phyloP scores from a whole-genome alignment of 2,329 filamentous ascomycete species.

The Venturia asperata region DNA sequence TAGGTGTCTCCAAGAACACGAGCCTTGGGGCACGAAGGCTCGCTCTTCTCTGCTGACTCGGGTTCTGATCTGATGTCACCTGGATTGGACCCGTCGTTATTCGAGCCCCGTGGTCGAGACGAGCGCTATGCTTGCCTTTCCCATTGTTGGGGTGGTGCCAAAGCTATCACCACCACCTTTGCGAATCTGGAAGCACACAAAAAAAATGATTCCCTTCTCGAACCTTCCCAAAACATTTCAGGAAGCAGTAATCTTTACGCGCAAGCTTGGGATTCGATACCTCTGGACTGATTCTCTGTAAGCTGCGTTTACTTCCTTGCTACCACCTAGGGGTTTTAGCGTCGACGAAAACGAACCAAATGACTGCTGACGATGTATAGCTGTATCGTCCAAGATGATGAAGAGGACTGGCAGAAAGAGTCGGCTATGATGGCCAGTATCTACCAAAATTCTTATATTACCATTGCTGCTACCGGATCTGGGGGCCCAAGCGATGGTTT shows the following conservation, averaged over 20 bases:
- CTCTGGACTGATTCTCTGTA: conserved; percentile 32
- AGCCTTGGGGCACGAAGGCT: not conserved
- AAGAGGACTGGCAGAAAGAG: conserved; percentile 26
- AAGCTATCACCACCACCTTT: conserved; percentile 18
- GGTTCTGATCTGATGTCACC: not conserved
- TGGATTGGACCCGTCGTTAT: conserved; percentile 5
- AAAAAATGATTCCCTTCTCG: conserved; percentile 20
- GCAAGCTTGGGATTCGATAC: conserved; percentile 31
- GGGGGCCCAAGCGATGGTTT: conserved; percentile 17
- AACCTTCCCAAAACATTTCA: conserved; percentile 29
- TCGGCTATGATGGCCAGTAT: conserved; percentile 27
- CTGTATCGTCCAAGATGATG: conserved; percentile 25
- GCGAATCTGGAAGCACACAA: conserved; percentile 17
- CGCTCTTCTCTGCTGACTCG: not conserved
- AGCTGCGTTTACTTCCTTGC: too few relatives aligned
- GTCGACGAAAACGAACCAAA: not conserved
- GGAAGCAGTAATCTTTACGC: conserved; percentile 31
- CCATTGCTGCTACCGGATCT: conserved; percentile 26
- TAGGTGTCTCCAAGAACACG: not conserved
- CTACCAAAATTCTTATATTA: conserved; percentile 25
- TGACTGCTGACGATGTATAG: not conserved
- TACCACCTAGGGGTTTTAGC: too few relatives aligned
- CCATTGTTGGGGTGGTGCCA: conserved; percentile 22
- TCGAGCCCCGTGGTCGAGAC: conserved; percentile 3
- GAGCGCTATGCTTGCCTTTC: conserved; percentile 21